phyloP scores from a whole-genome alignment of 2,329 filamentous ascomycete species.

The Stachybotrys echinatus region DNA sequence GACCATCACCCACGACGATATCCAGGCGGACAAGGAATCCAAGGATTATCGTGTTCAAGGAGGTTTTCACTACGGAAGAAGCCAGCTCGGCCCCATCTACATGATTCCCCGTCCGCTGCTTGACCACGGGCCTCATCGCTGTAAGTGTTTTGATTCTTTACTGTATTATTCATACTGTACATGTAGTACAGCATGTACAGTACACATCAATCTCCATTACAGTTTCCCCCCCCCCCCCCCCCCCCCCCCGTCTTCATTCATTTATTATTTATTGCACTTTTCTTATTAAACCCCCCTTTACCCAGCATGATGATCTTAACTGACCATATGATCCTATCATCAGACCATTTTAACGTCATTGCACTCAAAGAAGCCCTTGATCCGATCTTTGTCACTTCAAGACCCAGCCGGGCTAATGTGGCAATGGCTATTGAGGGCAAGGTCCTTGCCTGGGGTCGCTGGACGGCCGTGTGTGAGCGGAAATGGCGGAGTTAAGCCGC shows the following conservation, averaged over 20 bases:
- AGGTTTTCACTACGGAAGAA: conserved; percentile 42
- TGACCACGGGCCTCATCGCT: conserved; percentile 47
- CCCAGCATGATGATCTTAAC: too few species aligned
- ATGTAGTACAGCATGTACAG: too few species aligned
- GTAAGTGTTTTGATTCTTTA: too few species aligned
- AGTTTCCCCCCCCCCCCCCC: too few species aligned
- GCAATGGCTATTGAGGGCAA: conserved; percentile 37
- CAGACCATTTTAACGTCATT: conserved; percentile 44
- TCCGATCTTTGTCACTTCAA: conserved; percentile 24
- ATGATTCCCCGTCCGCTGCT: conserved; percentile 39
- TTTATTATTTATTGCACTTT: not conserved
- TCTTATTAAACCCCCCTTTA: too few species aligned
- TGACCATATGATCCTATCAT: too few species aligned
- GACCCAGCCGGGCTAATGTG: conserved; percentile 37
- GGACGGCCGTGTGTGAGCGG: conserved; percentile 40
- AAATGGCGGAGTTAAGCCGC: conserved; percentile 19
- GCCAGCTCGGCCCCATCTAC: conserved; percentile 33
- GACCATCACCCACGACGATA: conserved; percentile 23
- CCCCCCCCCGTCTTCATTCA: not conserved
- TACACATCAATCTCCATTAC: too few species aligned
- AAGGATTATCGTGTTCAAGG: conserved; percentile 25
- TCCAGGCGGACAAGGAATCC: conserved; percentile 23
- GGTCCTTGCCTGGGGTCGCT: conserved; percentile 43
- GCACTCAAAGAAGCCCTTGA: conserved; percentile 39
- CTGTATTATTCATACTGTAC: too few species aligned